phyloP scores from a whole-genome alignment of 176 grass and related monocot species.

The Bromus sterilis region DNA sequence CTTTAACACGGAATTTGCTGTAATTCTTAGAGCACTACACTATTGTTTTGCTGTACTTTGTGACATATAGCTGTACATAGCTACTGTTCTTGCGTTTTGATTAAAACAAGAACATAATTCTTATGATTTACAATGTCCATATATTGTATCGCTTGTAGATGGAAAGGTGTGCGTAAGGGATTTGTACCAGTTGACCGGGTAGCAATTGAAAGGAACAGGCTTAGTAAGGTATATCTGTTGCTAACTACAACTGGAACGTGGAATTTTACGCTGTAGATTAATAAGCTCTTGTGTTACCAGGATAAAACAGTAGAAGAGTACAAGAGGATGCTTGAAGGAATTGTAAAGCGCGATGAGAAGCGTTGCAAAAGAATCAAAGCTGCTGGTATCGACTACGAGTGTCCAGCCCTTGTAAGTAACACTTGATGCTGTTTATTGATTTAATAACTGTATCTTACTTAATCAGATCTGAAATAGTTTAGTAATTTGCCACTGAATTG shows the following conservation, averaged over 20 bases:
- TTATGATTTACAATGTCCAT: background rate
- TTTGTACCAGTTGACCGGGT: constrained; percentile 44
- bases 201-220: constrained; percentile 50
- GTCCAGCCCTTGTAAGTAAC: constrained; percentile 75
- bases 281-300: constrained; percentile 25
- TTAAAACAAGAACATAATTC: background rate
- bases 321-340: constrained; percentile 58
- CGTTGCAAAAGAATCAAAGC: constrained; percentile 68
- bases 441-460: background rate
- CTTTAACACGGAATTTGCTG: background rate
- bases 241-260: background rate
- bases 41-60: background rate
- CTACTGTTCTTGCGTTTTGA: background rate
- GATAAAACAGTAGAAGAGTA: constrained; percentile 71
- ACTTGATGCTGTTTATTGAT: background rate
- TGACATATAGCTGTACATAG: background rate
- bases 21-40: background rate
- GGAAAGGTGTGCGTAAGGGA: constrained; percentile 48
- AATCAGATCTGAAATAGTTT: background rate
- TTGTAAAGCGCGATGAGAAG: constrained; percentile 71
- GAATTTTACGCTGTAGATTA: background rate
- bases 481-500: background rate
- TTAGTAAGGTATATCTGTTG: constrained; percentile 57
- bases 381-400: constrained; percentile 79
- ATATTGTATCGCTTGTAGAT: constrained; percentile 41